Percentiles rank a stretch among this genome's conserved stretches.
Conservation (phyloP, 1,284 basidiomycete species). For the Prillingera fragicola region DNA sequence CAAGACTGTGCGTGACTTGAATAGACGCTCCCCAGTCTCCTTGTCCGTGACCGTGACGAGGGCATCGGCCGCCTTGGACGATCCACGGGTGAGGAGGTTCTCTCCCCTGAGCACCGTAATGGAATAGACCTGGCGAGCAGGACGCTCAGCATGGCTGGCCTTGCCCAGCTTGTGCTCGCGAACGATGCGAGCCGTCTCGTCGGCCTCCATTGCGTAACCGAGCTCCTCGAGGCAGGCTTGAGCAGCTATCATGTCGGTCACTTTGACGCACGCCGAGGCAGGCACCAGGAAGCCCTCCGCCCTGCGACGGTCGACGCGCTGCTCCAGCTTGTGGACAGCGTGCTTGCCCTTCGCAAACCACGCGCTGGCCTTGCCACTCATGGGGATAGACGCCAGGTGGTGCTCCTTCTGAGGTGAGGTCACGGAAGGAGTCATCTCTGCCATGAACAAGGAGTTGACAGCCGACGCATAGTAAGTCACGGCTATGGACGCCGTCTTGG, state of each 20-base stretch:
- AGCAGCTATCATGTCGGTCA: constrained; percentile 44
- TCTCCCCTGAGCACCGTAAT: constrained; percentile 40
- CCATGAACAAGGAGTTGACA: constrained; percentile 37
- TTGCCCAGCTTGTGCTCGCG: constrained; percentile 23
- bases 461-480: constrained; percentile 43
- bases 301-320: constrained; percentile 20
- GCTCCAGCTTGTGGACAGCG: constrained; percentile 41
- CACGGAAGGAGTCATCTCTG: constrained; percentile 36
- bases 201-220: constrained; percentile 37
- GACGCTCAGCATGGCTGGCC: neutral
- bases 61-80: constrained; percentile 38
- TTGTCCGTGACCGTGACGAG: constrained; percentile 38
- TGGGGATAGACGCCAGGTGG: too few relatives aligned
- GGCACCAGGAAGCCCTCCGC: constrained; percentile 8
- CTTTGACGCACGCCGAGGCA: constrained; percentile 38
- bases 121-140: constrained; percentile 29
- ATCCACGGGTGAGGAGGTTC: constrained; percentile 31
- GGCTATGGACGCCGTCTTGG: constrained; percentile 40
- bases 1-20: constrained; percentile 45
- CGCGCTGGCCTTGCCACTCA: constrained; percentile 40
- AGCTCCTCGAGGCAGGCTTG: constrained; percentile 40
- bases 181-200: constrained; percentile 39
- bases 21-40: constrained; percentile 31
- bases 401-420: constrained; percentile 24
- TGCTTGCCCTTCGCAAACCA: constrained; percentile 48